Conservation (phyloP, 1,284 basidiomycete genomes). For the Ganoderma sinense region DNA sequence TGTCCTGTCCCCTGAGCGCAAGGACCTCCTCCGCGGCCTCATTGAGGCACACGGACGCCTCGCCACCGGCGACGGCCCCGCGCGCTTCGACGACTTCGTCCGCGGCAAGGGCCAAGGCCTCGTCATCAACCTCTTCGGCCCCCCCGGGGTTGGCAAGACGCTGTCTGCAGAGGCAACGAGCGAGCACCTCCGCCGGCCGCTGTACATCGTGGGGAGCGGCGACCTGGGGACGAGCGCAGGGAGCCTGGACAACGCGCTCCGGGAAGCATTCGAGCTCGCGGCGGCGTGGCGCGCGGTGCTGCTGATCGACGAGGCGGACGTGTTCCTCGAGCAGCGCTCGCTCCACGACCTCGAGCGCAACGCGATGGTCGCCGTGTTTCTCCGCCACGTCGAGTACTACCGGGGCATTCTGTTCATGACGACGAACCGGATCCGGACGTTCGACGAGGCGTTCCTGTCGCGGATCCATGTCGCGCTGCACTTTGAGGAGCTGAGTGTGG, state of each 20-base stretch:
- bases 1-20: conserved; percentile 58
- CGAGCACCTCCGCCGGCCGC: conserved; percentile 62
- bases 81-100: conserved; percentile 63
- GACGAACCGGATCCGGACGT: conserved; percentile 67
- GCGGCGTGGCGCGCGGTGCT: conserved; percentile 69
- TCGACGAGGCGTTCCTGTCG: conserved; percentile 72
- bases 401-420: conserved; percentile 71
- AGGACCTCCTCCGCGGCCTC: conserved; percentile 60
- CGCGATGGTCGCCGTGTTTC: conserved; percentile 71
- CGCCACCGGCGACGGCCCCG: conserved; percentile 41
- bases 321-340: conserved; percentile 69
- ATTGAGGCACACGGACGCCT: conserved; percentile 59
- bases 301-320: conserved; percentile 48
- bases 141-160: conserved; percentile 63
- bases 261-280: conserved; percentile 48
- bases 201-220: conserved; percentile 65
- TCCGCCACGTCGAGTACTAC: conserved; percentile 68
- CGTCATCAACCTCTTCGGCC: conserved; percentile 64
- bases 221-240: conserved; percentile 58
- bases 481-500: conserved; percentile 57
- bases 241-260: conserved; percentile 31
- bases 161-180: conserved; percentile 64
- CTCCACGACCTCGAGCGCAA: conserved; percentile 62
- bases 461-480: conserved; percentile 69
- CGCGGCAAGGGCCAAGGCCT: conserved; percentile 66